These are phyloP conservation scores for Sporothrix globosa DNA, from an alignment of 2,329 filamentous ascomycete genomes.

Conservation along the genomic window DNA sequence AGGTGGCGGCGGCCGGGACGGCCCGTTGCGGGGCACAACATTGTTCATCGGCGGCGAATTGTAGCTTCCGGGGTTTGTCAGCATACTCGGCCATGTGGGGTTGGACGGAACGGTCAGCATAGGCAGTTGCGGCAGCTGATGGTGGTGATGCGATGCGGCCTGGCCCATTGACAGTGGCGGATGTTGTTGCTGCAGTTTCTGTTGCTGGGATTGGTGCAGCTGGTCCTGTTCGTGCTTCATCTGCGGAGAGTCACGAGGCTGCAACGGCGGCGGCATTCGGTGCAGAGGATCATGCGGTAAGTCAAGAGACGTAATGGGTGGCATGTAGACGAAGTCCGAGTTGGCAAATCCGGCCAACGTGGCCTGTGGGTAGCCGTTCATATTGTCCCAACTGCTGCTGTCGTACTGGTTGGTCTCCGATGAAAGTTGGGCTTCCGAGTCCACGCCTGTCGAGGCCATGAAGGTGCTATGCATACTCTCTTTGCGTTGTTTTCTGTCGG, in stretches of 20 bases:
- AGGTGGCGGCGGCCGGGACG: slow-evolving; percentile 49
- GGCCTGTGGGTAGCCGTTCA: slow-evolving; percentile 67
- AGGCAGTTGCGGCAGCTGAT: slow-evolving; percentile 58
- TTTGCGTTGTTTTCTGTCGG: not conserved
- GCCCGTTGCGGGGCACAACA: slow-evolving; percentile 26
- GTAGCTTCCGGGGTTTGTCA: slow-evolving; percentile 71
- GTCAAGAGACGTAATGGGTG: slow-evolving; percentile 50
- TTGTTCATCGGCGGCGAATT: slow-evolving; percentile 54
- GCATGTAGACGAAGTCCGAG: slow-evolving; percentile 60
- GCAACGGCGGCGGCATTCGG: slow-evolving; percentile 59
- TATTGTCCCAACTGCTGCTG: slow-evolving; percentile 59
- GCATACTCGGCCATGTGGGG: slow-evolving; percentile 76
- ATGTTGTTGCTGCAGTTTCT: slow-evolving; percentile 23
- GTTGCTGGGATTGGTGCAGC: slow-evolving; percentile 28
- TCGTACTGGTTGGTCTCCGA: slow-evolving; percentile 44
- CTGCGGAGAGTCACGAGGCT: slow-evolving; percentile 44
- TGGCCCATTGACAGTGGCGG: slow-evolving; percentile 39
- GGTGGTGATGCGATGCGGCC: slow-evolving; percentile 45
- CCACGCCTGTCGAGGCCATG: slow-evolving; percentile 51
- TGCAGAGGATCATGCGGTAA: slow-evolving; percentile 56
- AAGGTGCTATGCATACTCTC: slow-evolving; percentile 52
- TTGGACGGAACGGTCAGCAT: slow-evolving; percentile 73
- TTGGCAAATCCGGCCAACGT: slow-evolving; percentile 70
- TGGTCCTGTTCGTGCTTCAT: slow-evolving; percentile 26
- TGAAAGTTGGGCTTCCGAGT: slow-evolving; percentile 52